Conservation (phyloP, 495 filamentous ascomycete genomes). For the Hypoxylon subgilvum region DNA sequence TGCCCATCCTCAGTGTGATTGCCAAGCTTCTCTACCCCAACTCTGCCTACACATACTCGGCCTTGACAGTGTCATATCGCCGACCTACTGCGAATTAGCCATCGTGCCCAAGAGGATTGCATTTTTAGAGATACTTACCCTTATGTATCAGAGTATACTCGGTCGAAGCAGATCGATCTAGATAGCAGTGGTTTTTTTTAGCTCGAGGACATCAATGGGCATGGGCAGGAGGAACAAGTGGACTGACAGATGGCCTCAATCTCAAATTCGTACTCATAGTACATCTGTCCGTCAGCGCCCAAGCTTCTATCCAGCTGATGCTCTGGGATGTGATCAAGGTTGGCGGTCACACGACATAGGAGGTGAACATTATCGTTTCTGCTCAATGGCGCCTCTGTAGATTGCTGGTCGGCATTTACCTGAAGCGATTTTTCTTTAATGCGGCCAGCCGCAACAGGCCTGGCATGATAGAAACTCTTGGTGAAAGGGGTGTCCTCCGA, state of each 20-base stretch:
- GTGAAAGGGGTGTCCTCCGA: slow-evolving; percentile 41
- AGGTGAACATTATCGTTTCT: slow-evolving; percentile 35
- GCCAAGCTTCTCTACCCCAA: not conserved
- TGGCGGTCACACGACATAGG: slow-evolving; percentile 39
- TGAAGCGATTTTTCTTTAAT: slow-evolving; percentile 32
- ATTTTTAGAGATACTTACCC: slow-evolving; percentile 8
- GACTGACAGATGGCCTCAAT: slow-evolving; percentile 38
- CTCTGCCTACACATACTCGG: slow-evolving; percentile 40
- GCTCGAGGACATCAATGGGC: not conserved
- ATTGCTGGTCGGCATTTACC: slow-evolving; percentile 38
- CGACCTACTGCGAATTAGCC: slow-evolving; percentile 15
- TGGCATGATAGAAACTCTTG: slow-evolving; percentile 28
- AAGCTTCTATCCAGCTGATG: slow-evolving; percentile 17
- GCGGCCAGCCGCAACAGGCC: slow-evolving; percentile 34
- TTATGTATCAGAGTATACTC: slow-evolving; percentile 46
- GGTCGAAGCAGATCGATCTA: slow-evolving; percentile 41
- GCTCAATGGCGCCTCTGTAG: slow-evolving; percentile 28
- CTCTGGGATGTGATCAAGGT: slow-evolving; percentile 43
- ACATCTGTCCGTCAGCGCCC: slow-evolving; percentile 41
- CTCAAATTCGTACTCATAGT: slow-evolving; percentile 38
- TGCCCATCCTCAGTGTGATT: not conserved
- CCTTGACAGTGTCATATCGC: slow-evolving; percentile 42
- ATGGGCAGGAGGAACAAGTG: not conserved
- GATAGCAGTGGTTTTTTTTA: not conserved
- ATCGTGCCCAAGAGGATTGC: too few species aligned